Evolutionary conservation across 257 asterid genomes (phyloP).

Genomic region (Capsicum pubescens): DNA sequence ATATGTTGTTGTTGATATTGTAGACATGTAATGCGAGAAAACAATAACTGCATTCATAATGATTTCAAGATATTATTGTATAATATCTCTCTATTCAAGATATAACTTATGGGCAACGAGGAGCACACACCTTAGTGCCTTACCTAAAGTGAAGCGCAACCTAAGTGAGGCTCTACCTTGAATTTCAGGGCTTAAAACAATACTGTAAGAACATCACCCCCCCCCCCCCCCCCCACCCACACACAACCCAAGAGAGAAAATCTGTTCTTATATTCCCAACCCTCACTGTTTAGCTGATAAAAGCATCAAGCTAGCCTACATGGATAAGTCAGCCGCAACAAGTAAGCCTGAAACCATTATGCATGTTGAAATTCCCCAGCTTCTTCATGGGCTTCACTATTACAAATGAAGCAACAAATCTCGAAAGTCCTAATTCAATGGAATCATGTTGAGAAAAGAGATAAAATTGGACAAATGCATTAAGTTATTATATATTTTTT

Average conservation of each 20-base stretch:
- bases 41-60: not conserved
- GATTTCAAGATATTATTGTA: not conserved
- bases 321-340: not conserved
- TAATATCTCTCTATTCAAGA: not conserved
- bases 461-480: not conserved
- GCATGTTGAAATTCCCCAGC: not conserved
- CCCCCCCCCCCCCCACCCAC: not conserved
- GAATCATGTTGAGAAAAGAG: not conserved
- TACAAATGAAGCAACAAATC: not conserved
- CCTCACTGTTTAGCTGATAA: constrained; percentile 1
- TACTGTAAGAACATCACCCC: not conserved
- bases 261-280: not conserved
- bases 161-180: not conserved
- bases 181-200: not conserved
- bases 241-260: not conserved
- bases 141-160: not conserved
- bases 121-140: not conserved
- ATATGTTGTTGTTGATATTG: too few species aligned
- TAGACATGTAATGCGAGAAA: not conserved
- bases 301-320: constrained; percentile 14
- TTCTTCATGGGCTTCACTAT: constrained; percentile 4
- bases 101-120: not conserved
- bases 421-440: constrained; percentile 4
- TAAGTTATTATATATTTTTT: not conserved
- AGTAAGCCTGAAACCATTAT: not conserved